Conservation (phyloP, 1,284 basidiomycete species). For the Pseudozyma thailandica region DNA sequence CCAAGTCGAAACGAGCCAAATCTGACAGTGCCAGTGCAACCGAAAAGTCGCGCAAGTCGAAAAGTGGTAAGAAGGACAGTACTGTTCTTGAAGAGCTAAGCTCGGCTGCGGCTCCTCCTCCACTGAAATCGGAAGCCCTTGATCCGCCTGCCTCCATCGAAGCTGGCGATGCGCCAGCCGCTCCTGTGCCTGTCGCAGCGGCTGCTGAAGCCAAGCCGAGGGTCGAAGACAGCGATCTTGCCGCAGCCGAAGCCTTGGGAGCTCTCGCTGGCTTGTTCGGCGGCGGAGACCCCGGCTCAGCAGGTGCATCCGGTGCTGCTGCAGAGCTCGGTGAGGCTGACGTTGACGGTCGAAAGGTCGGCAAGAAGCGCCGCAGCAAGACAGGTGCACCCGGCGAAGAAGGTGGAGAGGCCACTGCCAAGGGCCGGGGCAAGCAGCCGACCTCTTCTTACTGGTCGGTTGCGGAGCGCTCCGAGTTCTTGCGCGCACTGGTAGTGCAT, state of each 20-base stretch:
- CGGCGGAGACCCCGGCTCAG: neutral
- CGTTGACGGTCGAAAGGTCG: conserved; percentile 25
- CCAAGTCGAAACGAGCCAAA: conserved; percentile 49
- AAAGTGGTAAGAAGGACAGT: conserved; percentile 26
- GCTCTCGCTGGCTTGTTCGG: conserved; percentile 60
- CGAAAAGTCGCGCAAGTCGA: conserved; percentile 39
- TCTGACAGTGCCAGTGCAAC: conserved; percentile 24
- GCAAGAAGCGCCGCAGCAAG: conserved; percentile 45
- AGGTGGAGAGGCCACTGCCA: conserved; percentile 20
- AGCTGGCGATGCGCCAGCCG: neutral
- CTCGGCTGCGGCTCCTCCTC: conserved; percentile 1
- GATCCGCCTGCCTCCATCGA: neutral
- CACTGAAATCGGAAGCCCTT: neutral
- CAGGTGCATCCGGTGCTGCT: conserved; percentile 6
- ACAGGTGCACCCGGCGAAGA: conserved; percentile 27
- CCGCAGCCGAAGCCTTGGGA: conserved; percentile 69
- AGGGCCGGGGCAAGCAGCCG: conserved; percentile 51
- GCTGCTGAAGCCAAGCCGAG: conserved; percentile 12
- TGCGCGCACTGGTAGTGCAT: conserved; percentile 75
- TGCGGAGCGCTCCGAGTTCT: conserved; percentile 73
- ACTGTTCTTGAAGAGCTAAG: conserved; percentile 12
- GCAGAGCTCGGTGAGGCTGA: conserved; percentile 1
- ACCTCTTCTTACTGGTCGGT: conserved; percentile 72
- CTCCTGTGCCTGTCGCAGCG: neutral
- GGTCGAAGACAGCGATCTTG: conserved; percentile 65